Base-by-base conservation (phyloP, 495 filamentous ascomycete genomes). In the Extremus antarcticus region DNA sequence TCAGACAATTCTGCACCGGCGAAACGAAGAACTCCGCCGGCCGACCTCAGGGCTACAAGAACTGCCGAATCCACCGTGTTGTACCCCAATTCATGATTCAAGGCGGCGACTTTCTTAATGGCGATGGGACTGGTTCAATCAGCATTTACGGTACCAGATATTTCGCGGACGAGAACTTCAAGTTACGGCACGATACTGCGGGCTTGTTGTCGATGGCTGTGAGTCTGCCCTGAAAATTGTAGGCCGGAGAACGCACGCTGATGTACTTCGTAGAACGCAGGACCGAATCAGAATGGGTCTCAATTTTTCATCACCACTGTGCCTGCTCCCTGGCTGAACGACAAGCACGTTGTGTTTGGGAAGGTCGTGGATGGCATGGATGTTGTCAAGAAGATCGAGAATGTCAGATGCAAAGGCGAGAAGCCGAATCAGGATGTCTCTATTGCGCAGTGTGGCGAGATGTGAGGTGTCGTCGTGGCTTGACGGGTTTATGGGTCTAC, bases 11-110 rank as follows among this genome's bases (percentile, higher is more conserved):
- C 71, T 97, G 94, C 71, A 97, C 90, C 0, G 94, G 92, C 56
- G 92, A 97, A 72, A 84, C 75, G 47, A 96, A 90, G 73, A 86
- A 86, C 63, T 64, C 76, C 43, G 77, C 82, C 25, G 89, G 90
- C n/a, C 74, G 81, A 51, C 88, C 89, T 7, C 82, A 92, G 63
- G 92, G 92, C 25, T 98, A 95, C 72, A 97, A 96, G 67, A 87
- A 87, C 23, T 81, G 80, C 74, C 95, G 90, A 64, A 96, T 98
- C 63, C 92, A 98, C 68, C 82, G 94, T 56, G 85, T 97, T 53
- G 95, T 97, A 73, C 88, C 87, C 72, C 85, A 90, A 60, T 97
- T 97, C 70, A 96, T 98, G 90, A 78, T 87, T 60, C 94, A 97
- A 73, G 94, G 94, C 32, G 92, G 94, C 49, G 94, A 98, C 70